phyloP scores from a whole-genome alignment of 2,329 filamentous ascomycete species.

The Grosmannia huntii region DNA sequence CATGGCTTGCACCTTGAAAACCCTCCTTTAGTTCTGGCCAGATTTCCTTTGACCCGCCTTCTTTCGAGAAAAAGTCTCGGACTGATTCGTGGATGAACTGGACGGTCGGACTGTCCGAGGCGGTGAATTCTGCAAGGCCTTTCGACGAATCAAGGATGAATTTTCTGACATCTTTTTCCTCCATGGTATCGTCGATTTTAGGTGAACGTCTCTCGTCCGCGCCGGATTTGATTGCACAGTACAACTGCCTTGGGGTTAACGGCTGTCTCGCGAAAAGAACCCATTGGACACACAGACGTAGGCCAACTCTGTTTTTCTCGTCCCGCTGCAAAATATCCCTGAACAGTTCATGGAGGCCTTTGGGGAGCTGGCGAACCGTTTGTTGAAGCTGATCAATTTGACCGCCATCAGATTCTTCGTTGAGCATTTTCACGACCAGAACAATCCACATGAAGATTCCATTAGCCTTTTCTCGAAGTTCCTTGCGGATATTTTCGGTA shows the following conservation, averaged over 20 bases:
- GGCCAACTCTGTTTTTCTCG: constrained; percentile 21
- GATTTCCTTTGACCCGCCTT: constrained; percentile 17
- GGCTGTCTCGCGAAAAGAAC: constrained; percentile 35
- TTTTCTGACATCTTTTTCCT: constrained; percentile 14
- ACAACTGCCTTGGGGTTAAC: constrained; percentile 29
- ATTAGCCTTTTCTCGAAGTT: constrained; percentile 23
- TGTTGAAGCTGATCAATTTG: constrained; percentile 14
- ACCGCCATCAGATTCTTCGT: constrained; percentile 19
- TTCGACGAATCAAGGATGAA: constrained; percentile 33
- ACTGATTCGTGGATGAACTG: constrained; percentile 44
- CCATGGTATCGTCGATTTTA: constrained; percentile 8
- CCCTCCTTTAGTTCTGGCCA: constrained; percentile 21
- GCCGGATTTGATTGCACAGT: constrained; percentile 24
- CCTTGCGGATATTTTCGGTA: constrained; percentile 6
- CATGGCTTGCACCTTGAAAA: constrained; percentile 24
- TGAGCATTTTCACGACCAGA: constrained; percentile 25
- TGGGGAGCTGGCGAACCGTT: constrained; percentile 12
- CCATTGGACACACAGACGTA: constrained; percentile 37
- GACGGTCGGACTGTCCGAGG: constrained; percentile 19
- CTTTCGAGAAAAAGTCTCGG: constrained; percentile 30
- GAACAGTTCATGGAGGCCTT: background rate
- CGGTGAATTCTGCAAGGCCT: constrained; percentile 32
- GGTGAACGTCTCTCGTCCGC: background rate
- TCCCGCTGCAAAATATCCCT: constrained; percentile 37
- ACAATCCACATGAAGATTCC: constrained; percentile 33